Base-by-base conservation (phyloP, 768 basidiomycete genomes). In the Termitomyces sp. region DNA sequence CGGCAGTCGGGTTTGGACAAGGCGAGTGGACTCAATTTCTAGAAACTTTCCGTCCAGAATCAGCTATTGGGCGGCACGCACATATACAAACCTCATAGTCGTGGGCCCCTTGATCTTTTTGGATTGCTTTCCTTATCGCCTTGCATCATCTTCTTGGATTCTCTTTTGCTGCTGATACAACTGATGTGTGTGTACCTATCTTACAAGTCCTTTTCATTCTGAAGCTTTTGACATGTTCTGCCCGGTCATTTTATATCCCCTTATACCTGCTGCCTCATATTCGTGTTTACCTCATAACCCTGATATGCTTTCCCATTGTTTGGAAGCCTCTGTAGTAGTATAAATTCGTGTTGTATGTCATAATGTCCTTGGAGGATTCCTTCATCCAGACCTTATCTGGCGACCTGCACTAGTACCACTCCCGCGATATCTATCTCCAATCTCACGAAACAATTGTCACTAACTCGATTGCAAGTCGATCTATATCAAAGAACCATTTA, bases 1-100 rank as follows among this genome's bases (percentile, higher is more conserved):
- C 88, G 16, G 81, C 85, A 37, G 80, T 85, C 51, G 86, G 86
- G 18, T 87, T 92, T 66, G 88, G 83, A 56, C 85, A 88, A 62
- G 83, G 84, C 41, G 90, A 91, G 70, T 91, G 90, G 86, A 77
- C 75, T 3, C 76, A 77, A 54, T 76, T 80, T 57, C 71, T 90
- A 70, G 85, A 88, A 59, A 85, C 81, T 46, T 77, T 89, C 71
- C 78, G 84, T 65, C 80, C 82, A 29, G 75, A 77, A 31, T 64
- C 68, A 39, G 44, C 65, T 22, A 28, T 66, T 24, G 61, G 65
- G 37, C 63, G 67, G 52, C 73, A 76, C 20, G 20, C 51, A 49
- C 77, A 76, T 62, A 51, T 72, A 51, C 74, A 71, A 51, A 62
- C 61, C 51, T 70, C 74, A 68, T 75, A 72, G 65, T 57, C 12